Evolutionary conservation across 2,329 filamentous ascomycete genomes (phyloP), one percentile per base, ranked within the genome.

Genomic region (Ophiocordyceps camponoti-leonardi): DNA sequence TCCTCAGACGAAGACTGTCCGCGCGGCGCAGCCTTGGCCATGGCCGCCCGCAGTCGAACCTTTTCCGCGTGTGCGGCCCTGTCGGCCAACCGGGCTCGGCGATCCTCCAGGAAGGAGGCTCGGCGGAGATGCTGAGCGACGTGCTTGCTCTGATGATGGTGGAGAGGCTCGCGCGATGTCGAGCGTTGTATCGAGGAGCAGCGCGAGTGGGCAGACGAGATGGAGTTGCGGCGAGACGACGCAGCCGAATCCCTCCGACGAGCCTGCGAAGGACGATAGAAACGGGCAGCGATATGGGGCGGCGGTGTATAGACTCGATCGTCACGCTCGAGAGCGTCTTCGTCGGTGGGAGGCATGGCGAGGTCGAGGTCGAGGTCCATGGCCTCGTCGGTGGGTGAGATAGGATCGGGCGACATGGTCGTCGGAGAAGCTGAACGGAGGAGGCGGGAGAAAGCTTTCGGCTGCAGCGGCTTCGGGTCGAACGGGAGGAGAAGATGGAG

Each of bases 51-150:
- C 49, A 86, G 64, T 44, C 85, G 79, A 16, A 92, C 85, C 59
- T 88, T 86, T 61, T 92, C 85, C 20, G 82, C 85, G 61, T 92
- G 84, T 8, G 82, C 82, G 26, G 85, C 85, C 46, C 84, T 72
- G 60, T 88, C 84, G 46, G 85, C 84, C 18, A 92, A 71, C 19
- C 84, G 75, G 14, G 84, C 83, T 58, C 85, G 86, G 49, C 85
- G 79, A 52, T 82, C 81, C 60, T 88, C 84, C 49, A 90, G 74
- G 48, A 90, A 88, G 16, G 82, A 86, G 43, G 83, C 80, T 45
- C 85, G 79, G 41, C 85, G 83, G 47, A 87, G 69, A 58, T 87
- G 83, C 58, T 87, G 83, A 47, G 83, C 83, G 46, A 87, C 69
- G 61, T 85, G 74, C 58, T 83, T 84, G 67, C 80, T 86, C 63